Percentiles rank a stretch among this genome's conserved stretches.
These are phyloP conservation scores for Apodospora peruviana DNA, from an alignment of 495 filamentous ascomycete genomes.

Conservation along the genomic window DNA sequence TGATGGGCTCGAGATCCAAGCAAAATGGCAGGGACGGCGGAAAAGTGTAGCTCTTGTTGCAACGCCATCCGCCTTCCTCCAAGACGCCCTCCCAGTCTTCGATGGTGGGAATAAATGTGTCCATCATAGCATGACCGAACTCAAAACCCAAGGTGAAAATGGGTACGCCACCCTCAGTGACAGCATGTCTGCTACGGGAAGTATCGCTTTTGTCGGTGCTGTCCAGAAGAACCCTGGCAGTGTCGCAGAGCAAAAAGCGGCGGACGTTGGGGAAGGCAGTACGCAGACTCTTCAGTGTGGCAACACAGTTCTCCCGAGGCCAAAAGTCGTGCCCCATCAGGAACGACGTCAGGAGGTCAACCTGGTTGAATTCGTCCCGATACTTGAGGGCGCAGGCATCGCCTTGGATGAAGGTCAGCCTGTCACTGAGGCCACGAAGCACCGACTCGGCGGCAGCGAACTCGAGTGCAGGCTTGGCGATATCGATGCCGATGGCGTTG, in stretches of 20 bases:
- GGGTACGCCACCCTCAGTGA: neutral
- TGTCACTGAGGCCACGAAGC: neutral
- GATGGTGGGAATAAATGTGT: slow-evolving; percentile 1
- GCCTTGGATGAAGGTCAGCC: neutral
- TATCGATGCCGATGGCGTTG: neutral
- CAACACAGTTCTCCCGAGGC: slow-evolving; percentile 1
- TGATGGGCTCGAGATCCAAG: neutral
- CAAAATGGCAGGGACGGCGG: neutral
- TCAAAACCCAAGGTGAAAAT: neutral
- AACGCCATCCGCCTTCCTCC: slow-evolving; percentile 2
- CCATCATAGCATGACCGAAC: slow-evolving; percentile 1
- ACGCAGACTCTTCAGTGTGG: neutral
- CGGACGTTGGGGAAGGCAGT: neutral
- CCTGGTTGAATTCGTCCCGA: neutral
- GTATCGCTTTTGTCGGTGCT: neutral
- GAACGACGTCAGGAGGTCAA: slow-evolving; percentile 1
- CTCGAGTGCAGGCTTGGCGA: neutral
- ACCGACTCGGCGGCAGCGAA: neutral
- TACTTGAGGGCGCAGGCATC: neutral
- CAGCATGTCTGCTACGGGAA: neutral
- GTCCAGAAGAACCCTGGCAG: neutral
- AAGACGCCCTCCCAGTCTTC: slow-evolving; percentile 3
- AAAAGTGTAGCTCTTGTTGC: neutral
- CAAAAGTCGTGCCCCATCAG: slow-evolving; percentile 1
- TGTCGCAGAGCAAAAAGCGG: neutral